Percentiles rank a stretch among this genome's conserved stretches.
Evolutionary conservation across 139 green algal species (phyloP).

Genomic region (Chlamydomonas asymmetrica): DNA sequence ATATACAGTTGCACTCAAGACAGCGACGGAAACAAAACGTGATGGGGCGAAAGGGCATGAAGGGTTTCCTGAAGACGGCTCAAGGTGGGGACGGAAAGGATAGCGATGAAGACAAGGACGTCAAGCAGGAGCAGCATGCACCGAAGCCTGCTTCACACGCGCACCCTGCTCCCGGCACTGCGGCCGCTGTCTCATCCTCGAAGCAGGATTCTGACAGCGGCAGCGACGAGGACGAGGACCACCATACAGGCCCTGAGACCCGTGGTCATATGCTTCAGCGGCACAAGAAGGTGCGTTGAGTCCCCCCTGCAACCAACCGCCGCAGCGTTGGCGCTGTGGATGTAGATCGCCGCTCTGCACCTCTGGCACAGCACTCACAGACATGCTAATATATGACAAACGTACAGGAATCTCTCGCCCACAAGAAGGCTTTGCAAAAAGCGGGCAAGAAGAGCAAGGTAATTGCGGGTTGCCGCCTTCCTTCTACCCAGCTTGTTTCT

Average conservation of each 20-base stretch:
- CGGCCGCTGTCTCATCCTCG: background rate
- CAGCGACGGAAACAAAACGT: too few relatives aligned
- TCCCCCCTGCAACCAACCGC: background rate
- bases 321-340: too few relatives aligned
- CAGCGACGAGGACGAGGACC: conserved; percentile 16
- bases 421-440: conserved; percentile 75
- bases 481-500: background rate
- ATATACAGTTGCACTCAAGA: too few relatives aligned
- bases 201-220: conserved; percentile 5
- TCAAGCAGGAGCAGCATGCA: background rate
- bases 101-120: background rate
- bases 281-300: conserved; percentile 65
- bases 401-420: conserved; percentile 69
- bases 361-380: background rate
- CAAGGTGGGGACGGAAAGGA: too few relatives aligned
- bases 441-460: conserved; percentile 82
- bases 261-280: conserved; percentile 72
- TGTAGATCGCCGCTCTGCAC: too few relatives aligned
- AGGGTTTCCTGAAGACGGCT: conserved; percentile 24
- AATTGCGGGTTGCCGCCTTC: background rate
- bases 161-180: background rate
- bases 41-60: conserved; percentile 30
- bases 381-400: too few relatives aligned
- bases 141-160: background rate
- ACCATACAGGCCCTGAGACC: conserved; percentile 45